Conservation (phyloP, 2,329 filamentous ascomycete species). For the Alternaria consortialis region DNA sequence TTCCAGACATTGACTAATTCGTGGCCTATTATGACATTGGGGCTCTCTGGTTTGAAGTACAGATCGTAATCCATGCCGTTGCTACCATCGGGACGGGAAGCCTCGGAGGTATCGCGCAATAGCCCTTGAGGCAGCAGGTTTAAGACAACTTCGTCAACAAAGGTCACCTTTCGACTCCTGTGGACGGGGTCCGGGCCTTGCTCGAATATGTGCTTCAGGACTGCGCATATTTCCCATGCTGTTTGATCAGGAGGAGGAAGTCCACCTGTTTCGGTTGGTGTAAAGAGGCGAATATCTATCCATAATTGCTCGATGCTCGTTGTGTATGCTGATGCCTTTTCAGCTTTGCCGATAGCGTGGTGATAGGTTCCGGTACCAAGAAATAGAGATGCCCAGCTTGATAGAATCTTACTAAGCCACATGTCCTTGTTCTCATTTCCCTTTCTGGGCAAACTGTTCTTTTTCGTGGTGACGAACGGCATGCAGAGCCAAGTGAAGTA, state of each 20-base stretch:
- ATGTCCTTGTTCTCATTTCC: neutral
- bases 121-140: conserved; percentile 39
- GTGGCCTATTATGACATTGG: neutral
- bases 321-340: conserved; percentile 8
- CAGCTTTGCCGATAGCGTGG: neutral
- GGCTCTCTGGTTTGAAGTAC: neutral
- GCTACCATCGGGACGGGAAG: neutral
- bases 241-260: conserved; percentile 34
- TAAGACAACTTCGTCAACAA: conserved; percentile 43
- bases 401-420: conserved; percentile 13
- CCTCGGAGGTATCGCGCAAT: neutral
- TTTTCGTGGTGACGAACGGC: conserved; percentile 37
- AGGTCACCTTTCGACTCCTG: conserved; percentile 18
- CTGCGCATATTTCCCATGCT: conserved; percentile 49
- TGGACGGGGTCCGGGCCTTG: conserved; percentile 33
- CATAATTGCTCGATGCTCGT: conserved; percentile 37
- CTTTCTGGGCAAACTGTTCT: neutral
- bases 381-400: conserved; percentile 29
- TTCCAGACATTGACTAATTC: conserved; percentile 46
- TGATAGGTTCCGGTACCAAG: conserved; percentile 14
- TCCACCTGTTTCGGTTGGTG: conserved; percentile 27
- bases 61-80: neutral
- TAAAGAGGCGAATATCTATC: conserved; percentile 42
- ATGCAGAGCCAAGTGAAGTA: conserved; percentile 45
- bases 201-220: conserved; percentile 41